A percentile compares a stretch with the other conserved stretches of the same genome.
These are phyloP conservation scores for Protomyces inouyei DNA, from an alignment of 1,139 yeast species.

Conservation along the genomic window DNA sequence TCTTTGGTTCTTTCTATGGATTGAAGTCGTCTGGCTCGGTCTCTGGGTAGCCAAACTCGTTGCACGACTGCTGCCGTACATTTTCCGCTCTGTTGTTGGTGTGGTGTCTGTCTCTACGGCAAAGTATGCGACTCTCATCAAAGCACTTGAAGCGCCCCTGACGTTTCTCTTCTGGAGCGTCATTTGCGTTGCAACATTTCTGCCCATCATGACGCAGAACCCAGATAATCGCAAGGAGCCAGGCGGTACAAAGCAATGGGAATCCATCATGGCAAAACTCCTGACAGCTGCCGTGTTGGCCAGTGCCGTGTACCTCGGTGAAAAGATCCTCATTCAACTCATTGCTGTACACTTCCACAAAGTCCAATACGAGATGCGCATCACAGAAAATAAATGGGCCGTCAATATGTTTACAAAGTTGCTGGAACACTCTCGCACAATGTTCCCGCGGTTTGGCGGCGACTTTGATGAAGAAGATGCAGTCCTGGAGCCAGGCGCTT, in stretches of 20 bases:
- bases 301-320: conserved; percentile 41
- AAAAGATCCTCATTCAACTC: conserved; percentile 41
- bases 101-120: conserved; percentile 40
- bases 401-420: conserved; percentile 38
- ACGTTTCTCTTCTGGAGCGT: conserved; percentile 35
- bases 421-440: conserved; percentile 40
- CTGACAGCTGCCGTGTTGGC: conserved; percentile 42
- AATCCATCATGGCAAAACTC: conserved; percentile 39
- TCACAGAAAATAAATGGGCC: conserved; percentile 41
- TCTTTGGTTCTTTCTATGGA: conserved; percentile 45
- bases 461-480: conserved; percentile 43
- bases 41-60: conserved; percentile 40
- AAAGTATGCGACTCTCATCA: conserved; percentile 39
- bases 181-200: conserved; percentile 38
- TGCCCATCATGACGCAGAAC: conserved; percentile 41
- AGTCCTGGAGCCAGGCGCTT: conserved; percentile 24
- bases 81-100: conserved; percentile 37
- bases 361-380: conserved; percentile 43
- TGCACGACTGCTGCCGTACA: conserved; percentile 40
- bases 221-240: conserved; percentile 34
- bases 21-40: conserved; percentile 45
- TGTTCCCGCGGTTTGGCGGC: conserved; percentile 41
- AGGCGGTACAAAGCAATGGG: conserved; percentile 41
- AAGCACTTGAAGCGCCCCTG: conserved; percentile 41
- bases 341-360: conserved; percentile 45